A percentile compares a stretch with the other conserved stretches of the same genome.
phyloP scores from a whole-genome alignment of 768 basidiomycete genomes.

The Boletus insuetus region DNA sequence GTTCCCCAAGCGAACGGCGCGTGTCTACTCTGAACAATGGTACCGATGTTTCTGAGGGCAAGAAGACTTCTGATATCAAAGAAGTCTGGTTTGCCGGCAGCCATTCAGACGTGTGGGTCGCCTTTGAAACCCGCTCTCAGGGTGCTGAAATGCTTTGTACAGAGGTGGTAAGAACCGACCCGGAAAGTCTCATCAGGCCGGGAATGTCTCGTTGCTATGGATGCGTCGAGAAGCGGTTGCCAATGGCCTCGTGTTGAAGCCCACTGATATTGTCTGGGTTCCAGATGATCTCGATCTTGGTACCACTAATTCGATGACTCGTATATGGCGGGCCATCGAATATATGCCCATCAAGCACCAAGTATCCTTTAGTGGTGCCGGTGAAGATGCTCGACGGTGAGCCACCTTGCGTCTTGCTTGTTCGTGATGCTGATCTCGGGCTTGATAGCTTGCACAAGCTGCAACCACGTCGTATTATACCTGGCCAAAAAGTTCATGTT shows the following conservation, averaged over 20 bases:
- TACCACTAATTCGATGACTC: conserved; percentile 19
- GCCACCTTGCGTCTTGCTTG: not conserved
- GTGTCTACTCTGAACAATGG: not conserved
- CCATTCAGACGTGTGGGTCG: conserved; percentile 35
- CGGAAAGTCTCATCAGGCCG: conserved; percentile 19
- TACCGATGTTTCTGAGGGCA: not conserved
- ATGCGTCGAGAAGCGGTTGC: conserved; percentile 32
- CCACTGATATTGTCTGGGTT: conserved; percentile 28
- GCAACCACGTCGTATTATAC: conserved; percentile 27
- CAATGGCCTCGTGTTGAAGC: conserved; percentile 25
- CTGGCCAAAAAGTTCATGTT: conserved; percentile 26
- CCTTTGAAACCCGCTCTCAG: not conserved
- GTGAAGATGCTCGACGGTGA: conserved; percentile 18
- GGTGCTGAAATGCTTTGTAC: not conserved
- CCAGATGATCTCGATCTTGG: conserved; percentile 27
- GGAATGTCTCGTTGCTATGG: conserved; percentile 31
- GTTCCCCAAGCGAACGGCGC: not conserved
- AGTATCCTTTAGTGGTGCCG: conserved; percentile 19
- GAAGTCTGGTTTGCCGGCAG: conserved; percentile 68
- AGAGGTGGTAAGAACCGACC: conserved; percentile 27
- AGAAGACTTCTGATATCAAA: conserved; percentile 33
- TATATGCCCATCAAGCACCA: conserved; percentile 25
- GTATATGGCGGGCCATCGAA: conserved; percentile 15
- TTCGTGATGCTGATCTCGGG: not conserved
- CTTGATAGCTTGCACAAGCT: conserved; percentile 10